A percentile compares a stretch with the other conserved stretches of the same genome.
These are phyloP conservation scores for Fusarium agapanthi DNA, from an alignment of 2,329 filamentous ascomycete species.

Conservation along the genomic window DNA sequence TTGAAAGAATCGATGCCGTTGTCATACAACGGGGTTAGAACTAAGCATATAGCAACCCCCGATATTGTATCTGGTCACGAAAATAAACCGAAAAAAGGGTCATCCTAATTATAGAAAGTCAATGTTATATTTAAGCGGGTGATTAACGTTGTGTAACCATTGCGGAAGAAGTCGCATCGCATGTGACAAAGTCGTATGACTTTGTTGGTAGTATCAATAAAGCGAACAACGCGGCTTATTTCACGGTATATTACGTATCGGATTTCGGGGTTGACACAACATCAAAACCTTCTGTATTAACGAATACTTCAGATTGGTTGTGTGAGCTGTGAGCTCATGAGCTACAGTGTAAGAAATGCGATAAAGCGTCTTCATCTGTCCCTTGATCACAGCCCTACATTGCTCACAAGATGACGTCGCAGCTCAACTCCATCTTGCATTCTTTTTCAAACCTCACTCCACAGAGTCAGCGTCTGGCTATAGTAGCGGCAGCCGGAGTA, in stretches of 20 bases:
- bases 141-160: not conserved
- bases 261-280: not conserved
- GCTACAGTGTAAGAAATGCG: not conserved
- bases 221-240: not conserved
- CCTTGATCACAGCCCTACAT: not conserved
- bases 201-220: not conserved
- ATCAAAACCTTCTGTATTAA: not conserved
- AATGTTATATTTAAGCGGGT: not conserved
- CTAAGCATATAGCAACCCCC: not conserved
- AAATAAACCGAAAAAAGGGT: not conserved
- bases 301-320: not conserved
- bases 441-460: not conserved
- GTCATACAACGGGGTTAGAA: not conserved
- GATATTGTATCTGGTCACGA: not conserved
- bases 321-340: not conserved
- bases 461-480: not conserved
- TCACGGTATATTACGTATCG: not conserved
- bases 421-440: not conserved
- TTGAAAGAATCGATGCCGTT: not conserved
- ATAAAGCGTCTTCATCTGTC: not conserved
- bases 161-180: not conserved
- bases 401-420: conserved; percentile 12
- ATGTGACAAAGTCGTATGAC: conserved; percentile 7
- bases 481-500: not conserved
- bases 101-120: not conserved